Base-by-base conservation (phyloP, 1,139 yeast genomes). In the Geotrichum citri-aurantii region DNA sequence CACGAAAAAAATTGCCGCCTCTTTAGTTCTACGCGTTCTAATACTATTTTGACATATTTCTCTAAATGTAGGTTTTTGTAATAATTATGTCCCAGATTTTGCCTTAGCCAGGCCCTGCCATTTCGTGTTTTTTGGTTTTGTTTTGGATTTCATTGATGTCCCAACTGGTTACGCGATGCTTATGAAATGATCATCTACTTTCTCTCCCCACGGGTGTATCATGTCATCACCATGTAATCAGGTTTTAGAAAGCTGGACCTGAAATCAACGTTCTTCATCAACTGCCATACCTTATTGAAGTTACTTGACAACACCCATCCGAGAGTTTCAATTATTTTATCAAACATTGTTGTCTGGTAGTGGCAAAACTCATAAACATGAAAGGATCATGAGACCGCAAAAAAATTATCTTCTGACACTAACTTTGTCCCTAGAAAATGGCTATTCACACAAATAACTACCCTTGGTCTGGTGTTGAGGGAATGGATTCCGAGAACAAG, bases 391-490 rank as follows among this genome's bases (percentile, higher is more conserved):
- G 44, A 37, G 21, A 37, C 5, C 44, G 7, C 19, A 37, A 37
- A 37, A 37, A n/a, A n/a, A n/a, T n/a, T 2, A 37, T 5, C 21
- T 37, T 7, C 19, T 37, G 10, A 8, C 14, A 37, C 44, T 37
- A 37, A 37, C 44, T 7, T 17, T 7, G 1, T 17, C n/a, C 5
- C 17, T n/a, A 33, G 17, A 40, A 51, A n/a, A 53, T 53, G 56
- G 56, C 56, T 33, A 53, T 53, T 50, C 59, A 49, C 52, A 33
- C 52, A 27, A 50, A 48, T 21, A 29, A 44, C 24, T 57, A 57
- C 52, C 29, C 50, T 42, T 57, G 59, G 59, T 29, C 59, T n/a
- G 58, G 52, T 40, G 58, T 56, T 42, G 59, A 57, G 14, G 48
- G 52, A 24, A 55, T 59, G 23, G 61, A 59, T 50, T n/a, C 55